A percentile compares a stretch with the other conserved stretches of the same genome.
Evolutionary conservation across 305 asterid species (phyloP).

Genomic region (Fraxinus albicans): DNA sequence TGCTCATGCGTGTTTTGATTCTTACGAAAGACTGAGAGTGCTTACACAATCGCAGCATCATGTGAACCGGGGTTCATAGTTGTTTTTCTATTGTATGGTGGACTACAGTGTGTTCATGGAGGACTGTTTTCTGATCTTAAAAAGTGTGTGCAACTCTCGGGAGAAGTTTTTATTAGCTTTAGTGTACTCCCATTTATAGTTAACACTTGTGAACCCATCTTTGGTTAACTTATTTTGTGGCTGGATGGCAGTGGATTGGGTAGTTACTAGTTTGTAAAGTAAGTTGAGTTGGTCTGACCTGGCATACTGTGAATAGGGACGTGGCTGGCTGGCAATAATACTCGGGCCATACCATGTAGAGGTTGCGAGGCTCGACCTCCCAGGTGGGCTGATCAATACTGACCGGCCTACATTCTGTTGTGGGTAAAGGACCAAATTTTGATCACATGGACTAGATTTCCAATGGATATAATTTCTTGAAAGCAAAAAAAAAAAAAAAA

Average conservation of each 20-base stretch:
- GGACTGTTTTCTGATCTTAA: not conserved
- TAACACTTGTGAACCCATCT: not conserved
- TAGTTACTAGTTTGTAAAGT: not conserved
- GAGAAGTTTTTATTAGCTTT: not conserved
- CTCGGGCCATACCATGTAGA: not conserved
- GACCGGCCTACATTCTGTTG: not conserved
- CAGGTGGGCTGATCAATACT: not conserved
- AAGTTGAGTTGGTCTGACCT: not conserved
- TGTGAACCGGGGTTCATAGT: constrained; percentile 32
- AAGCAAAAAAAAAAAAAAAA: too few species aligned
- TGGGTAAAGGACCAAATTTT: not conserved
- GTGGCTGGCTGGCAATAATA: too few species aligned
- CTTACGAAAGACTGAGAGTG: constrained; percentile 60
- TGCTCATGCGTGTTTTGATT: constrained; percentile 59
- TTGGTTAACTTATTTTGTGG: not conserved
- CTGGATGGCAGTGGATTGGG: not conserved
- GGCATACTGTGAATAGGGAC: not conserved
- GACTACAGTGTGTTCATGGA: not conserved
- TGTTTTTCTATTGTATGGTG: not conserved
- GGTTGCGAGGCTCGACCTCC: not conserved
- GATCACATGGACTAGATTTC: not conserved
- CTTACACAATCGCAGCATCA: constrained; percentile 41
- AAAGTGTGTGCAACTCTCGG: not conserved
- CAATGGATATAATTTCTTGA: not conserved
- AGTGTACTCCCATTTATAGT: not conserved